Evolutionary conservation across 1,284 basidiomycete genomes (phyloP), one percentile per base, ranked within the genome.

Genomic region (Austroboletus novae-zelandiae): DNA sequence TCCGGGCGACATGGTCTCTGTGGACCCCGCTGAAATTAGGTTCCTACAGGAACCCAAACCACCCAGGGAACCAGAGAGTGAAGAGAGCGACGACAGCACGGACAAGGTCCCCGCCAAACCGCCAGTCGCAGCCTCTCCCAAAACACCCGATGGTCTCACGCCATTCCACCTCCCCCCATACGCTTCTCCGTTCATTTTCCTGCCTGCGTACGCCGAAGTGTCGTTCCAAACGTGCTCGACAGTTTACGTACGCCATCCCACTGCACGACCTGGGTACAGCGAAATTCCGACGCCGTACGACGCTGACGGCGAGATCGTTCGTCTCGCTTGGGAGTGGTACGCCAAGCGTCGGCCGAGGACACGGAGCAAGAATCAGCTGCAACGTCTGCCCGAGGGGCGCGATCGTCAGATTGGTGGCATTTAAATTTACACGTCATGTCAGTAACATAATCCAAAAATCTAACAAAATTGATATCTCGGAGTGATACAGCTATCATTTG

Each of bases 271-370:
- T 1, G 83, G 89, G 4, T 94, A 94, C 72, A 93, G 89, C 27
- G 94, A 98, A 71, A 89, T 98, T 43, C 91, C 94, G 10, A 91
- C 90, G 13, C 94, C 95, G 1, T 98, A 89, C 70, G 90, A 94
- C 59, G 94, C 94, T 0, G 93, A 95, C 62, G 94, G 94, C 13
- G 89, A 93, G 58, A 77, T 96, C 17, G 83, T 96, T 60, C 84
- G 89, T 50, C 77, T 83, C 53, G 80, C 89, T 10, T 98, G 94
- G 94, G 94, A 95, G 71, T 96, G 91, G 91, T 96, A 94, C 64
- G 80, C 82, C 51, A 76, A 82, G 64, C 74, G 80, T 43, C 76
- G 90, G 40, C 84, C 91, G 15, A 75, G 89, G 53, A 81, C 90
- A 62, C 74, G 89, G 61, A 83, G 83, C 61, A 81, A 81, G 71